Base-by-base conservation (phyloP, 371 early-diverging fungal species). In the Mortierella sp. region DNA sequence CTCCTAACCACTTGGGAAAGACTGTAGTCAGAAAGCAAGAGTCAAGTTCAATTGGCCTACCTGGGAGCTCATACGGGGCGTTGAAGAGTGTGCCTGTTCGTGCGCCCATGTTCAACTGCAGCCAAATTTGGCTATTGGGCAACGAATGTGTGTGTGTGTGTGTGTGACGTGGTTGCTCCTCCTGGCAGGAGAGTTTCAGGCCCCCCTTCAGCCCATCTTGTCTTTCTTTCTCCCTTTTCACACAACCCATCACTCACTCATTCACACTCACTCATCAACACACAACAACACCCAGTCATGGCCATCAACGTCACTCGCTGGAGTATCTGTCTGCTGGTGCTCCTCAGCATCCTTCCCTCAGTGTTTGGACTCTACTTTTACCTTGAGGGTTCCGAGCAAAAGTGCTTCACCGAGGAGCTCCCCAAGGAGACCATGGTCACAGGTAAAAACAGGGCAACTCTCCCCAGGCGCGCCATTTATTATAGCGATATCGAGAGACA, bases 401-500 rank as follows among this genome's bases (percentile, higher is more conserved):
- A 96, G 87, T 99, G 99, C 90, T 99, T 99, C 86, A 89, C 96
- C 40, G 98, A 99, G 85, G 98, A 98, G 82, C 91, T 98, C 69
- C 97, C 98, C 40, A 94, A 93, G 81, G 96, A 97, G 77, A 97
- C 97, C 53, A 91, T 95, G 80, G 96, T 97, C 50, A 93, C 93
- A 77, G 96, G 96, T 95, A 88, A 72, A 59, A 61, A 31, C 37
- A 34, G 78, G 73, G 43, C 44, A 19, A 28, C 73, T 4, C 16
- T 73, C 5, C 13, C 55, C 19, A 64, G 21, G 31, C 55, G 31
- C 69, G 31, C 10, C 31, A n/a, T 19, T 70, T 19, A 34, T 40
- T 40, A 40, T 40, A 4, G 43, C 43, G 43, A 40, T 40, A 40
- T 72, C 19, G 34, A 34, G 8, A 61, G 31, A 8, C 37, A 43